These are phyloP conservation scores for Rhynchospora breviuscula DNA, from an alignment of 176 grass and related monocot species.

Conservation along the genomic window DNA sequence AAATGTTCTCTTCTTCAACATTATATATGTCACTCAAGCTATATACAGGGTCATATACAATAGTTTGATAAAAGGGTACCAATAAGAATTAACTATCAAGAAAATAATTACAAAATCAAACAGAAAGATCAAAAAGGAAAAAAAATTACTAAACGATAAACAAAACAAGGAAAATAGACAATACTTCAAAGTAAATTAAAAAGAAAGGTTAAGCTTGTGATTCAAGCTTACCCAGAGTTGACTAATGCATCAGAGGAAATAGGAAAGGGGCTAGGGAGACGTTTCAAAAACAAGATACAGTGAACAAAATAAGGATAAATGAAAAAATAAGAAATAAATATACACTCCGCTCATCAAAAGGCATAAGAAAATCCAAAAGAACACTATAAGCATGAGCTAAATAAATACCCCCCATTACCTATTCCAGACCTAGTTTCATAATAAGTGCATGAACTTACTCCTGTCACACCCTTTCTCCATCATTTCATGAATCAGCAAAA, in stretches of 20 bases:
- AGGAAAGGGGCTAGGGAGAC: neutral
- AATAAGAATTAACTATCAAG: neutral
- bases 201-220: slow-evolving; percentile 1
- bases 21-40: neutral
- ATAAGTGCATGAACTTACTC: too few species aligned
- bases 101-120: slow-evolving; percentile 14
- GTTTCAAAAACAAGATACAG: neutral
- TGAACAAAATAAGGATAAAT: neutral
- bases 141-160: neutral
- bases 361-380: neutral
- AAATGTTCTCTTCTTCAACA: neutral
- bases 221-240: neutral
- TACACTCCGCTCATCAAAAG: neutral
- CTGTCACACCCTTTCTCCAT: neutral
- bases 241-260: neutral
- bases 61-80: neutral
- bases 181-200: neutral
- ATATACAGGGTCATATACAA: neutral
- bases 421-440: neutral
- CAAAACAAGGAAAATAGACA: neutral
- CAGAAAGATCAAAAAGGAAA: neutral
- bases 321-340: neutral
- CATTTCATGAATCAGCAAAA: neutral
- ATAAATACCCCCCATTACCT: neutral
- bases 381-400: neutral